A percentile compares a stretch with the other conserved stretches of the same genome.
These are phyloP conservation scores for Sugiyamaella chiloensis DNA, from an alignment of 805 yeast species.

Conservation along the genomic window DNA sequence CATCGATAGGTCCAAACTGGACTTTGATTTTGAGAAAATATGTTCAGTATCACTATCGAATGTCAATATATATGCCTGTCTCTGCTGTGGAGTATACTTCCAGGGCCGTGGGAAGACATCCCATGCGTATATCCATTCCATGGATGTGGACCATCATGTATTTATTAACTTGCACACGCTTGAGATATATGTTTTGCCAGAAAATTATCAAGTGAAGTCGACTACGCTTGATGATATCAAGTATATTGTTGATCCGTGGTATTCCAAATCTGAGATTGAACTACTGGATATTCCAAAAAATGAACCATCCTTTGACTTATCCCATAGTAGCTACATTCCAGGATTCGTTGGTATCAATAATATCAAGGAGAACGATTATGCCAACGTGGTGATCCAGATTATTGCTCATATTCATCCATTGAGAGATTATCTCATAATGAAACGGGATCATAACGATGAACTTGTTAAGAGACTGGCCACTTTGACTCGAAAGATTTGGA, in stretches of 20 bases:
- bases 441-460: constrained; percentile 24
- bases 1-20: constrained; percentile 45
- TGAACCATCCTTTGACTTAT: constrained; percentile 39
- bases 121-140: constrained; percentile 65
- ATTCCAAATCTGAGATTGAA: constrained; percentile 35
- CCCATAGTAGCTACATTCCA: constrained; percentile 47
- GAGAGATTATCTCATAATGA: constrained; percentile 45
- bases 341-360: constrained; percentile 69
- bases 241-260: constrained; percentile 51
- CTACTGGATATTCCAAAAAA: constrained; percentile 30
- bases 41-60: constrained; percentile 63
- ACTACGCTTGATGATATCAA: constrained; percentile 50
- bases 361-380: constrained; percentile 48
- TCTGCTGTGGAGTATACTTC: constrained; percentile 69
- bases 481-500: constrained; percentile 62
- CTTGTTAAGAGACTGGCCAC: constrained; percentile 45
- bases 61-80: constrained; percentile 65
- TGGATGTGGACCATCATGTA: constrained; percentile 60
- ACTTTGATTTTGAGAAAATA: constrained; percentile 67
- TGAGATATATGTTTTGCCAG: constrained; percentile 62
- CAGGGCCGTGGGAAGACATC: constrained; percentile 65
- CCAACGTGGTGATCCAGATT: constrained; percentile 55
- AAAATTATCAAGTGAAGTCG: constrained; percentile 45
- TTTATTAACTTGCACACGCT: constrained; percentile 52
- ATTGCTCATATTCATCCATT: constrained; percentile 52